Evolutionary conservation across 2,329 filamentous ascomycete species (phyloP).

Genomic region (Keithomyces neogunnii): DNA sequence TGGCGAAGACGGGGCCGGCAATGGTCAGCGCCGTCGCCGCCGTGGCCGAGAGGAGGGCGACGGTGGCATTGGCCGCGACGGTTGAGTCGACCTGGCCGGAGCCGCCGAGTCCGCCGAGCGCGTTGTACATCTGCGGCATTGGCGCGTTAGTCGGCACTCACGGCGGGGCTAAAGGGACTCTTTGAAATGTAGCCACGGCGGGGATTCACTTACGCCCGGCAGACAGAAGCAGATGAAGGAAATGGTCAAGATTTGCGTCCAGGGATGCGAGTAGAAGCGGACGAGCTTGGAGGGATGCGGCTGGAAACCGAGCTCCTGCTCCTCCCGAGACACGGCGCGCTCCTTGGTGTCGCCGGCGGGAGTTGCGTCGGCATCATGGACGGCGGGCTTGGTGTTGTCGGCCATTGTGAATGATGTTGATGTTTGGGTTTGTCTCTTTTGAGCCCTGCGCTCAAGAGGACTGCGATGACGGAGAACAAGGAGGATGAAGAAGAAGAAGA

Average conservation of each 20-base stretch:
- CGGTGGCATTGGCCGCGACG: slow-evolving; percentile 36
- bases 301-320: background rate
- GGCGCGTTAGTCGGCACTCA: too few relatives aligned
- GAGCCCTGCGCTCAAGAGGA: too few relatives aligned
- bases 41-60: slow-evolving; percentile 33
- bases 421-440: too few relatives aligned
- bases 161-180: too few relatives aligned
- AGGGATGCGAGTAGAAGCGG: slow-evolving; percentile 31
- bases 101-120: slow-evolving; percentile 34
- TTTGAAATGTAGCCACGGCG: too few relatives aligned
- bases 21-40: slow-evolving; percentile 34
- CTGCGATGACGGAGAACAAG: too few relatives aligned
- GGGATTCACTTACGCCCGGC: slow-evolving; percentile 27
- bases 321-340: background rate
- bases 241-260: slow-evolving; percentile 39
- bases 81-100: slow-evolving; percentile 36
- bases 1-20: slow-evolving; percentile 33
- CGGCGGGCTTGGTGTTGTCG: background rate
- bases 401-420: too few relatives aligned
- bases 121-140: slow-evolving; percentile 35
- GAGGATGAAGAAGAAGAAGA: too few relatives aligned
- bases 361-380: background rate
- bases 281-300: slow-evolving; percentile 12
- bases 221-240: slow-evolving; percentile 41
- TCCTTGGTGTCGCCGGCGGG: background rate